phyloP scores from a whole-genome alignment of 345 rosid genomes.

The Laguncularia racemosa region DNA sequence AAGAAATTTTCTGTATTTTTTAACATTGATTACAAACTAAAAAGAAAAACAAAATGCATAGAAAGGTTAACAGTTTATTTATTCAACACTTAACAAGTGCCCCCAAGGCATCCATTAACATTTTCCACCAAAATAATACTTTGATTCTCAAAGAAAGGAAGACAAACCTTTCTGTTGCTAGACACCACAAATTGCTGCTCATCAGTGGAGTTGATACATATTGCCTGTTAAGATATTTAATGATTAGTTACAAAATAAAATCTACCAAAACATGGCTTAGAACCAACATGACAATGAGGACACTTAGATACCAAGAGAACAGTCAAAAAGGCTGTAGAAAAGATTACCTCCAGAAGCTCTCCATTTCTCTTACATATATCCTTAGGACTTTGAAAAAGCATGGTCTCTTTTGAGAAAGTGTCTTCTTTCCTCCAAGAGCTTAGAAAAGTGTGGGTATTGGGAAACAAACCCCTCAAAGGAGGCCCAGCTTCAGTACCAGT shows the following conservation, averaged over 20 bases:
- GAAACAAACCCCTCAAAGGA: conserved; percentile 24
- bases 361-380: conserved; percentile 77
- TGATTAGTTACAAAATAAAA: conserved; percentile 9
- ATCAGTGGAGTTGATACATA: conserved; percentile 61
- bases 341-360: conserved; percentile 76
- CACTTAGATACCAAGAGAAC: not conserved
- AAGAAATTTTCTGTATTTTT: no score
- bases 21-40: no score
- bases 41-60: no score
- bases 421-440: conserved; percentile 51
- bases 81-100: not conserved
- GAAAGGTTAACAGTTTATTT: no score
- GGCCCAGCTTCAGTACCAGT: conserved; percentile 27
- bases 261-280: not conserved
- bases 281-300: no score
- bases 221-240: conserved; percentile 44
- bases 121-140: not conserved
- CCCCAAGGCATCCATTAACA: not conserved
- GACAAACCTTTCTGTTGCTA: conserved; percentile 82
- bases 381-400: conserved; percentile 47
- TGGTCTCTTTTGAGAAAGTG: conserved; percentile 26
- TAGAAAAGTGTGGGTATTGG: conserved; percentile 27
- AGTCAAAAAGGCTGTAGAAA: conserved; percentile 7
- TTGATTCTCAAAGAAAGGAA: not conserved
- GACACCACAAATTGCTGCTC: conserved; percentile 74